Percentiles rank a stretch among this genome's conserved stretches.
These are phyloP conservation scores for Discostella stelligeroides DNA, from an alignment of 108 stramenopile species.

Conservation along the genomic window DNA sequence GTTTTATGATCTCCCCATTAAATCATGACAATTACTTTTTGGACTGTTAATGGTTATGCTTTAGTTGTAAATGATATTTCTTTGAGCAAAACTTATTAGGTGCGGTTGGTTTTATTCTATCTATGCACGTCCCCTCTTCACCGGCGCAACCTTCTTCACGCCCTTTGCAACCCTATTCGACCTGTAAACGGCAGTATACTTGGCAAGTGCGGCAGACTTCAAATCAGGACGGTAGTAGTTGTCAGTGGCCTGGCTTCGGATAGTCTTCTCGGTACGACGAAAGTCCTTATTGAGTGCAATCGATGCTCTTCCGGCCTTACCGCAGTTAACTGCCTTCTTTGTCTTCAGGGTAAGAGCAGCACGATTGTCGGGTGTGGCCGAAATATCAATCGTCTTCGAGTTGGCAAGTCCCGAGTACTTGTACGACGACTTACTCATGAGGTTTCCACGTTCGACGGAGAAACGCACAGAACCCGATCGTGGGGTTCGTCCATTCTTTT, in stretches of 20 bases:
- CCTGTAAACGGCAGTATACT: conserved; percentile 89
- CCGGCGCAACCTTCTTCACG: conserved; percentile 77
- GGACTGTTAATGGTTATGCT: too few relatives aligned
- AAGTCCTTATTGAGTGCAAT: conserved; percentile 92
- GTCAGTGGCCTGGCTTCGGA: conserved; percentile 72
- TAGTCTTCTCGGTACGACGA: conserved; percentile 75
- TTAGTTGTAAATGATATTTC: too few relatives aligned
- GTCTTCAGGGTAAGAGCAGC: conserved; percentile 84
- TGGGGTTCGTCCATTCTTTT: conserved; percentile 87
- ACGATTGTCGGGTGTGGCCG: conserved; percentile 69
- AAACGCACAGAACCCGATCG: conserved; percentile 87
- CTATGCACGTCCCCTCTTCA: conserved; percentile 88
- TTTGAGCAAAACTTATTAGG: too few relatives aligned
- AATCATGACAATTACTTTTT: not conserved
- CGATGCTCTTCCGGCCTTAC: conserved; percentile 60
- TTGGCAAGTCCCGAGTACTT: conserved; percentile 95
- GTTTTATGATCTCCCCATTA: not conserved
- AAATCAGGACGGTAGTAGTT: conserved; percentile 93
- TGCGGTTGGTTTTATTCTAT: too few relatives aligned
- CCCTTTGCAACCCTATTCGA: conserved; percentile 87
- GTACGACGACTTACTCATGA: conserved; percentile 83
- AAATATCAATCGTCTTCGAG: conserved; percentile 81
- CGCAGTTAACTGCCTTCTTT: conserved; percentile 71
- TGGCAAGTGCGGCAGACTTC: conserved; percentile 76
- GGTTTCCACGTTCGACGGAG: conserved; percentile 89